Base-by-base conservation (phyloP, 2,329 filamentous ascomycete genomes). In the Ceratocystis huliohia region DNA sequence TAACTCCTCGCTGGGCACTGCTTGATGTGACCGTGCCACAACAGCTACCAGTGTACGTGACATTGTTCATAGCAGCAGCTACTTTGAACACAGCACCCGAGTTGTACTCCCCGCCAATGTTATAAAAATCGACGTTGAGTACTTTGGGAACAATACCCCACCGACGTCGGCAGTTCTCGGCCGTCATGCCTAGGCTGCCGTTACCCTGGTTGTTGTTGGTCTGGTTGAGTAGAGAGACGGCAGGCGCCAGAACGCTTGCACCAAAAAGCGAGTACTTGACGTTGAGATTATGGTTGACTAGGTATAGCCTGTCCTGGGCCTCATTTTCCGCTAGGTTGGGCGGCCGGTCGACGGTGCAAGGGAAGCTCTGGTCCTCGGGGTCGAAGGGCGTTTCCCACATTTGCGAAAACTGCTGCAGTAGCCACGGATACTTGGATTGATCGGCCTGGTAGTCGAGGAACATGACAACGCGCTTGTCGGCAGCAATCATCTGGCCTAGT, bases 341-440 rank as follows among this genome's bases (percentile, higher is more conserved):
- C 0, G 92, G 91, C 0, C 92, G 86, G 73, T 96, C 84, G 46
- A 86, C 80, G 0, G 78, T 85, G 77, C 92, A 96, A 0, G 91
- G 91, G 74, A 96, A 96, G 0, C 75, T 74, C 62, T 76, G 76
- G 72, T 84, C 74, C 17, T 75, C 72, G 2, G 84, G 91, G 65
- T 91, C 89, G 73, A 96, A 96, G 0, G 89, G 89, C 0, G 91
- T 93, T 77, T 96, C 90, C 89, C 89, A 96, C 77, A 95, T 82
- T 73, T 96, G 88, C 5, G 83, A 83, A 77, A 96, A 96, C 75
- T 96, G 82, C 74, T 96, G 89, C 50, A 96, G 80, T 53, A 96
- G 82, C 84, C 90, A 96, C 0, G 92, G 91, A 20, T 90, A 87
- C 22, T 81, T 80, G 0, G 80, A 83, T 75, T 95, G 88, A 74